These are phyloP conservation scores for Berberis vulgaris DNA, from an alignment of 164 flowering plant genomes.

Conservation along the genomic window DNA sequence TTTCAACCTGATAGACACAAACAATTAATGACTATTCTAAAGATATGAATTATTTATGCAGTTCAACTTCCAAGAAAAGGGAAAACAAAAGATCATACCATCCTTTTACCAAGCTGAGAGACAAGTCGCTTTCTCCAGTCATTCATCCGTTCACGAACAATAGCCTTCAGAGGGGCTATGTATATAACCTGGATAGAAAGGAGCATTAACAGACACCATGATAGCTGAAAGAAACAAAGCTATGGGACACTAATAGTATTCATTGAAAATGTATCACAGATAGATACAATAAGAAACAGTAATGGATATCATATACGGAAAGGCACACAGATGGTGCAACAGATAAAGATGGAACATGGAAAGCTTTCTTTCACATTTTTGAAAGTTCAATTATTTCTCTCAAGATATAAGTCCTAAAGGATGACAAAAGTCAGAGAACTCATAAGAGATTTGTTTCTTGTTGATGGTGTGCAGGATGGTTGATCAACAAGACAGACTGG, in stretches of 20 bases:
- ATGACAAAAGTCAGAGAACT: too few species aligned
- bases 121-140: slow-evolving; percentile 91
- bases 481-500: too few species aligned
- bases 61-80: neutral
- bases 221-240: neutral
- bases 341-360: too few species aligned
- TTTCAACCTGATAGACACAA: slow-evolving; percentile 65
- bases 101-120: slow-evolving; percentile 74
- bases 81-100: slow-evolving; percentile 33
- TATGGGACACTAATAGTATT: neutral
- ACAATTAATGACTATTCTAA: slow-evolving; percentile 5
- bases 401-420: too few species aligned
- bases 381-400: too few species aligned
- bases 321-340: too few species aligned
- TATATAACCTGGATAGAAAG: slow-evolving; percentile 69
- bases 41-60: neutral
- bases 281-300: neutral
- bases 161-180: slow-evolving; percentile 96
- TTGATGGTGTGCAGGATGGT: too few species aligned
- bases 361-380: too few species aligned
- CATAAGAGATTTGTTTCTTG: too few species aligned
- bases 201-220: neutral
- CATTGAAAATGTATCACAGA: neutral
- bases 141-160: slow-evolving; percentile 96
- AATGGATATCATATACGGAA: too few species aligned